A percentile compares a stretch with the other conserved stretches of the same genome.
Conservation (phyloP, 176 grass and related monocot genomes). For the Luzula sylvatica region DNA sequence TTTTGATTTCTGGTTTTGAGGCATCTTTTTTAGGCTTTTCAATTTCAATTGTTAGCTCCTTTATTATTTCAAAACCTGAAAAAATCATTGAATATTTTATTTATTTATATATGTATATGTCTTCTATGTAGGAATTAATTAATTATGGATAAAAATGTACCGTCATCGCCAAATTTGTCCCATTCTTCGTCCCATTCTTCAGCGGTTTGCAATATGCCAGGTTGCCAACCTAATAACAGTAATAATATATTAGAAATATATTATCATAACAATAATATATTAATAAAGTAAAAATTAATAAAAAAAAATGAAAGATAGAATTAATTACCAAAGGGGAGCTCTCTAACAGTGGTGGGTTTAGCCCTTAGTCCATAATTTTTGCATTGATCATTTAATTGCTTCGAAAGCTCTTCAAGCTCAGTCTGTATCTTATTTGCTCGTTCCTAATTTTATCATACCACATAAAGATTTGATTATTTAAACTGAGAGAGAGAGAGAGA, state of each 20-base stretch:
- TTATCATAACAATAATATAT: background rate
- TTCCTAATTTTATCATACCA: conserved; percentile 31
- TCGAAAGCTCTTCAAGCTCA: conserved; percentile 72
- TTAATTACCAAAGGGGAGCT: conserved; percentile 95
- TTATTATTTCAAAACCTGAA: conserved; percentile 82
- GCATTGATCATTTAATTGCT: conserved; percentile 82
- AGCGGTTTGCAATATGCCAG: conserved; percentile 70
- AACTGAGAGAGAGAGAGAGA: background rate
- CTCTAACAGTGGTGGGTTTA: conserved; percentile 80
- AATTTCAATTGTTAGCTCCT: conserved; percentile 89
- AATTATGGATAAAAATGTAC: conserved; percentile 18
- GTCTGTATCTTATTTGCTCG: conserved; percentile 72
- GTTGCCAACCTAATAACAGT: conserved; percentile 72
- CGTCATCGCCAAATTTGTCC: conserved; percentile 89
- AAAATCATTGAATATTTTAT: conserved; percentile 9
- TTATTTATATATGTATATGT: background rate
- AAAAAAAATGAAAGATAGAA: background rate
- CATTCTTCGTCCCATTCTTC: conserved; percentile 79
- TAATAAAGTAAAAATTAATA: background rate
- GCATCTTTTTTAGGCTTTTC: conserved; percentile 50
- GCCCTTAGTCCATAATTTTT: conserved; percentile 92
- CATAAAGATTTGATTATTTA: no score
- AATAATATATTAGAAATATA: no score
- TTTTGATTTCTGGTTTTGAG: conserved; percentile 22
- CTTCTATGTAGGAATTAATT: background rate